phyloP scores from a whole-genome alignment of 1,284 basidiomycete genomes.

The Peniophora sp. region DNA sequence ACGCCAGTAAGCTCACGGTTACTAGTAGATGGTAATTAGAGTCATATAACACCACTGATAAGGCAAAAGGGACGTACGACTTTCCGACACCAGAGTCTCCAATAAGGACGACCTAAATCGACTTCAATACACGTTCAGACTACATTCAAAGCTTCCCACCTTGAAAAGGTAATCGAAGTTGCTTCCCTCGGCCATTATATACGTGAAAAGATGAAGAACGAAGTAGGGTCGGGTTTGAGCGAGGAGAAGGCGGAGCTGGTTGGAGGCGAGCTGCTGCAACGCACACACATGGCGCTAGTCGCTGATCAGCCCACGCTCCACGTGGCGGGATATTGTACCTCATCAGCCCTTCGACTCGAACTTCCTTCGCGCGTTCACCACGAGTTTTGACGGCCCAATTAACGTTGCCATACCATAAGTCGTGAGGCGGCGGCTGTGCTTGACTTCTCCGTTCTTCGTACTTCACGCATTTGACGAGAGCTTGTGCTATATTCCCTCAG shows the following conservation, averaged over 20 bases:
- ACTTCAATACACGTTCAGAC: constrained; percentile 6
- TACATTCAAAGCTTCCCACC: constrained; percentile 34
- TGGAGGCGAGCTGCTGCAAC: neutral
- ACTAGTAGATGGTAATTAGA: constrained; percentile 13
- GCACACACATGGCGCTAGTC: neutral
- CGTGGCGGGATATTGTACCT: too few species aligned
- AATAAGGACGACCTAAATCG: constrained; percentile 84
- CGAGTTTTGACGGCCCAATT: too few species aligned
- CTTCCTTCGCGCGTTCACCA: too few species aligned
- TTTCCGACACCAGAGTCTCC: constrained; percentile 99
- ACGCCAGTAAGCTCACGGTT: constrained; percentile 20
- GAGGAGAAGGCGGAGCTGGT: neutral
- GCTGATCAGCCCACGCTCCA: too few species aligned
- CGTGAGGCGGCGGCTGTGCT: too few species aligned
- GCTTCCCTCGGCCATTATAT: constrained; percentile 75
- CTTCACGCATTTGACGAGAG: too few species aligned
- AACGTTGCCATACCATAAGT: too few species aligned
- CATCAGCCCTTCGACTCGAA: too few species aligned
- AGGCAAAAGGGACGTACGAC: constrained; percentile 54
- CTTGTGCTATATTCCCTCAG: too few species aligned
- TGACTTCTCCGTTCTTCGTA: too few species aligned
- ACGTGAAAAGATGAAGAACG: neutral
- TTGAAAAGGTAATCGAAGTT: constrained; percentile 96
- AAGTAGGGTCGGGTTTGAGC: neutral
- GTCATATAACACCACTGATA: neutral